Evolutionary conservation across 2,329 filamentous ascomycete genomes (phyloP).

Genomic region (Phialophora chinensis): DNA sequence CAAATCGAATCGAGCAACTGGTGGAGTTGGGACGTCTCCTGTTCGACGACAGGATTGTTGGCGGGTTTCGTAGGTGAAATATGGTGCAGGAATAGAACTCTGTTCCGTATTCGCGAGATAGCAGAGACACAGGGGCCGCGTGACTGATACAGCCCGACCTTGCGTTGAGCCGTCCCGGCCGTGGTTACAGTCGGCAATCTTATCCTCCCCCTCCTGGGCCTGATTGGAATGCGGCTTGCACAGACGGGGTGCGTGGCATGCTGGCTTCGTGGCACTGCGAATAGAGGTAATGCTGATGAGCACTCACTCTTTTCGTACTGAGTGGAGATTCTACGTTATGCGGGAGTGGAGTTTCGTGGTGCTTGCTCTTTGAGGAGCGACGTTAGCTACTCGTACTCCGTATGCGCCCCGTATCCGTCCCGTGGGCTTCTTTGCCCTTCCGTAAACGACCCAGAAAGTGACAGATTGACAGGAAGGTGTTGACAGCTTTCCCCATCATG

Average conservation of each 20-base stretch:
- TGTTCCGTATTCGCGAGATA: neutral
- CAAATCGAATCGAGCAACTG: neutral
- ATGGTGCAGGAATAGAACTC: neutral
- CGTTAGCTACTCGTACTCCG: neutral
- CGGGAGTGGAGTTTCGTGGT: neutral
- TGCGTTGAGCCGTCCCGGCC: neutral
- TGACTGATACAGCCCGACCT: neutral
- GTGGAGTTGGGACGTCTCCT: neutral
- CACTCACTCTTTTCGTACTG: neutral
- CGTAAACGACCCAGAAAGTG: neutral
- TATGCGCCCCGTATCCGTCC: conserved; percentile 3
- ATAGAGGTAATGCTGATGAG: neutral
- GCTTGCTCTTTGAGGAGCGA: neutral
- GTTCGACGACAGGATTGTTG: neutral
- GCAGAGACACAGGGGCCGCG: neutral
- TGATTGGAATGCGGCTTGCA: neutral
- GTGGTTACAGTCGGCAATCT: conserved; percentile 20
- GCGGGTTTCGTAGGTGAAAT: neutral
- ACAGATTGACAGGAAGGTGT: neutral
- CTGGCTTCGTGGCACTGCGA: neutral
- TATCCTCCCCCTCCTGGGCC: neutral
- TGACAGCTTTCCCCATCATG: neutral
- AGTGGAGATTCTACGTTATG: neutral
- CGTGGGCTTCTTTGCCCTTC: neutral
- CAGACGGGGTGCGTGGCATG: neutral